Conservation (phyloP, 257 asterid species). For the Linaria vulgaris region DNA sequence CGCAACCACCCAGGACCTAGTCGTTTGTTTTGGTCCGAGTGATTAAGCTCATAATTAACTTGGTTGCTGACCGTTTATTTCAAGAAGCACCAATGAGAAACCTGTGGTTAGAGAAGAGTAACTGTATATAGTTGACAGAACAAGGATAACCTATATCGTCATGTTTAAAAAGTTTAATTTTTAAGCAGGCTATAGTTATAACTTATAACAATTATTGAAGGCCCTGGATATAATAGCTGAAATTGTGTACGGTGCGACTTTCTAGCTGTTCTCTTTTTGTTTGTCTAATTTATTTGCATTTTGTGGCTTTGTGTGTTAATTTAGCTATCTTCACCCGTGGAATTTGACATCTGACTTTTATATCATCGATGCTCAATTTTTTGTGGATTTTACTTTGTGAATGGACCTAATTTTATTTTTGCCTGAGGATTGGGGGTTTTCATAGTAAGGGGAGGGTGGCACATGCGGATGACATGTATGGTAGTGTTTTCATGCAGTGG, state of each 20-base stretch:
- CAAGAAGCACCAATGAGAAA: background rate
- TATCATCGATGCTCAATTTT: background rate
- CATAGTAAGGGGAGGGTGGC: conserved; percentile 8
- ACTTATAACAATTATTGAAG: too few relatives aligned
- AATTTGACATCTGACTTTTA: background rate
- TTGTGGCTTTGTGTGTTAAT: conserved; percentile 13
- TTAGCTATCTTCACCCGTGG: background rate
- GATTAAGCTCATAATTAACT: background rate
- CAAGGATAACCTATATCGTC: background rate
- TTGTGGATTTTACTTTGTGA: background rate
- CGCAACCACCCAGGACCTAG: background rate
- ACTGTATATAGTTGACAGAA: background rate
- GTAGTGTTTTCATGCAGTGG: conserved; percentile 12
- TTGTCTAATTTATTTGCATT: background rate
- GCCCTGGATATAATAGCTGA: too few relatives aligned
- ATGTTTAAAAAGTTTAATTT: background rate
- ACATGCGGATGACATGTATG: conserved; percentile 11
- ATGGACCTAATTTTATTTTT: conserved; percentile 11
- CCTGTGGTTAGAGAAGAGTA: too few relatives aligned
- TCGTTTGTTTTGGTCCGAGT: background rate
- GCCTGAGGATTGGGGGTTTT: conserved; percentile 9
- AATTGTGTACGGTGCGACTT: too few relatives aligned
- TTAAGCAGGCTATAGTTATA: too few relatives aligned
- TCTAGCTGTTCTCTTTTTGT: background rate
- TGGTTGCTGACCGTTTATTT: background rate